Evolutionary conservation across 352 stramenopile species (phyloP), one percentile per base, ranked within the genome.

Genomic region (Elongisporangium senticosum): DNA sequence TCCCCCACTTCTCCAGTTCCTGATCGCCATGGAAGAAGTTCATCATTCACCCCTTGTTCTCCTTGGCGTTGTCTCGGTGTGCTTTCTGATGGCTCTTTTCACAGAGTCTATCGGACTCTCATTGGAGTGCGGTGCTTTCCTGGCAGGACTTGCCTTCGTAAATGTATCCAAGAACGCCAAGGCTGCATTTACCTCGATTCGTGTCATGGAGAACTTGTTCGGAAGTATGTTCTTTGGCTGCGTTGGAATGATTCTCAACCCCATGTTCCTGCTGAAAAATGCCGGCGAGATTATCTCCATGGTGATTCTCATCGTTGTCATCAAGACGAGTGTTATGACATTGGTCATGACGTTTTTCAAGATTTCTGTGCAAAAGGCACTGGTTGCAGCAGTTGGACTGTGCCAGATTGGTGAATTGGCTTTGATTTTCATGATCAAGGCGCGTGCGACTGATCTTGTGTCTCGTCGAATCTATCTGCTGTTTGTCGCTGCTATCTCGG

Each of bases 381-480:
- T 95, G 28, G 75, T 86, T 22, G 86, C 83, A 22, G 82, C 79
- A 17, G 67, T 90, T 3, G 83, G 82, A 17, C 64, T 95, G 14
- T 95, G 82, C 47, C 86, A 95, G 49, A 89, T 95, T 56, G 86
- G 86, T 14, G 86, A 95, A 55, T 65, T 95, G 14, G 82, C 86
- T 37, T 74, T 95, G 22, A 93, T 95, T 65, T 95, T 95, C 59
- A 95, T 95, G 78, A 95, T 93, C 77, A 95, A 95, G 53, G 83
- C 86, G 26, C 86, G 93, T 50, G 75, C 81, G 5, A 89, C 82
- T 24, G 77, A 93, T 56, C 83, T 95, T 40, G 79, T 95, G 1
- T 90, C 86, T 2, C 79, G 86, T 6, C 80, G 78, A 37, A 82
- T 89, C 26, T 95, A 95, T 64, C 55, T 95, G 61, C 66, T 93